Conservation (phyloP, 306 rosid species). For the Rosa rugosa region DNA sequence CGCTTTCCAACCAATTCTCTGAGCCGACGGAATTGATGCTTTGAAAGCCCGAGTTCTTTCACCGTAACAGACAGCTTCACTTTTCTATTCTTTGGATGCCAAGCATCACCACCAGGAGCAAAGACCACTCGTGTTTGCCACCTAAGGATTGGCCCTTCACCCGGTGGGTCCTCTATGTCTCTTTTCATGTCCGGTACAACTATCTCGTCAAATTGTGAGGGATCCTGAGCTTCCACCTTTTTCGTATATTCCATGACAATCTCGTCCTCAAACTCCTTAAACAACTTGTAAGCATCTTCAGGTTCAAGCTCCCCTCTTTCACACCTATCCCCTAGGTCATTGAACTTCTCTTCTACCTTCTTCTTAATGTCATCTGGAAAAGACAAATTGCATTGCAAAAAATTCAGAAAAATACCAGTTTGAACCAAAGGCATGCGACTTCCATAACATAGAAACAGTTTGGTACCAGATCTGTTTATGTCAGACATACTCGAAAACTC, state of each 20-base stretch:
- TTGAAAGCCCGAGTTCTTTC: slow-evolving; percentile 90
- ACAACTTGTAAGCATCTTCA: slow-evolving; percentile 74
- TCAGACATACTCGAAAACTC: background rate
- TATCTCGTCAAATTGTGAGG: slow-evolving; percentile 43
- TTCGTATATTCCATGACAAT: slow-evolving; percentile 54
- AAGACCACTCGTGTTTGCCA: slow-evolving; percentile 87
- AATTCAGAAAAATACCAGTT: slow-evolving; percentile 17
- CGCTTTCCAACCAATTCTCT: slow-evolving; percentile 90
- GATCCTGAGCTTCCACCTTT: slow-evolving; percentile 62
- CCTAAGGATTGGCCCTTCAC: slow-evolving; percentile 93
- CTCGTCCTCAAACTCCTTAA: slow-evolving; percentile 81
- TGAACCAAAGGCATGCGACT: background rate
- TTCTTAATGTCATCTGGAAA: slow-evolving; percentile 64
- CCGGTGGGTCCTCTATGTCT: slow-evolving; percentile 74
- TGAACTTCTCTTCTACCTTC: slow-evolving; percentile 70
- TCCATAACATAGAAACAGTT: slow-evolving; percentile 9
- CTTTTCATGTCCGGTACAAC: slow-evolving; percentile 56
- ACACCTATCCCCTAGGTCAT: slow-evolving; percentile 87
- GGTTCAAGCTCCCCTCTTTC: slow-evolving; percentile 95
- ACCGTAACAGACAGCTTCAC: slow-evolving; percentile 89
- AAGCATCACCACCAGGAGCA: slow-evolving; percentile 96
- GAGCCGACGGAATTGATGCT: slow-evolving; percentile 75
- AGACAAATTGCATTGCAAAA: slow-evolving; percentile 15
- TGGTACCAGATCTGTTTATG: background rate
- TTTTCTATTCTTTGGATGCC: slow-evolving; percentile 96